Conservation (phyloP, 768 basidiomycete species). For the Agaricus blazei region DNA sequence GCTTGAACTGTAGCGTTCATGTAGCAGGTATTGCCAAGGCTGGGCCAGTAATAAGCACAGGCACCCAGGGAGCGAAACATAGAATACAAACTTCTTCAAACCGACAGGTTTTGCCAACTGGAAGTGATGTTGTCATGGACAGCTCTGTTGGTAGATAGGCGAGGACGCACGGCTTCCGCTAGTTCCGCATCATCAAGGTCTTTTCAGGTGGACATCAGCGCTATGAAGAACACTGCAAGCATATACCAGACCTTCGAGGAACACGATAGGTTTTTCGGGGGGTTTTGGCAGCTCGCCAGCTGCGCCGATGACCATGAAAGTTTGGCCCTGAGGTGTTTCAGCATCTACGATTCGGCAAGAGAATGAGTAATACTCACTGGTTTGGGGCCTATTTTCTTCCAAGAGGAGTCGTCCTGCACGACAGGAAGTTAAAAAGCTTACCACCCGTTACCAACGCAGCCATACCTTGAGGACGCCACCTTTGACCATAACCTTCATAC, state of each 20-base stretch:
- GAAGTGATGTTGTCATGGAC: slow-evolving; percentile 4
- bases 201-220: slow-evolving; percentile 16
- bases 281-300: slow-evolving; percentile 90
- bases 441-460: not conserved
- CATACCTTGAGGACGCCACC: slow-evolving; percentile 83
- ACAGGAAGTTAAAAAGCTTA: not conserved
- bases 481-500: slow-evolving; percentile 98
- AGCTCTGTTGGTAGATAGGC: not conserved
- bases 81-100: slow-evolving; percentile 55
- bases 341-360: not conserved
- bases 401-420: slow-evolving; percentile 76
- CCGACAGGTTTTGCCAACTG: slow-evolving; percentile 81
- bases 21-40: slow-evolving; percentile 94
- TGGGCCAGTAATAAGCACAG: slow-evolving; percentile 15
- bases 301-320: slow-evolving; percentile 90
- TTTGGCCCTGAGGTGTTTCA: slow-evolving; percentile 57
- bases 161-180: slow-evolving; percentile 60
- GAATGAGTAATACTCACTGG: slow-evolving; percentile 43
- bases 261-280: slow-evolving; percentile 71
- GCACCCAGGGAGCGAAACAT: not conserved
- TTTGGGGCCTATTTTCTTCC: slow-evolving; percentile 82
- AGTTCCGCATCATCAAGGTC: slow-evolving; percentile 85
- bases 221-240: not conserved
- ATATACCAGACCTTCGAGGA: slow-evolving; percentile 65
- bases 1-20: slow-evolving; percentile 96